Conservation (phyloP, 2,329 filamentous ascomycete genomes). For the Capronia americana region DNA sequence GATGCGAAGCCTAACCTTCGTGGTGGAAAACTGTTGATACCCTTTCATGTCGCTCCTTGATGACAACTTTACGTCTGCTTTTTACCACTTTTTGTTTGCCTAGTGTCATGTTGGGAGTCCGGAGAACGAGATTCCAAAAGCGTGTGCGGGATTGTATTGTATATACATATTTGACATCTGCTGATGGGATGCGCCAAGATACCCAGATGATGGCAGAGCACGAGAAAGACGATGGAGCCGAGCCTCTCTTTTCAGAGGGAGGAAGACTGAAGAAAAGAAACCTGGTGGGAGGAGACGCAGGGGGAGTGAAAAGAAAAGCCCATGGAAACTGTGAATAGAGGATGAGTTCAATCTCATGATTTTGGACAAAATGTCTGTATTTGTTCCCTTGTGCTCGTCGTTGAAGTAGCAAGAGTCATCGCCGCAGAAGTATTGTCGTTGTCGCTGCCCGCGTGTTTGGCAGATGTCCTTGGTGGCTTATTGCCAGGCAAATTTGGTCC, state of each 20-base stretch:
- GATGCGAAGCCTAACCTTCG: not conserved
- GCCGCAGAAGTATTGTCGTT: too few species aligned
- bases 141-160: conserved; percentile 2
- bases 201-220: conserved; percentile 8
- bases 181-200: conserved; percentile 13
- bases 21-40: conserved; percentile 3
- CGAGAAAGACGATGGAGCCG: not conserved
- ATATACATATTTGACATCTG: conserved; percentile 13
- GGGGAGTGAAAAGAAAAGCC: not conserved
- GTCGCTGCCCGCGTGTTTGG: not conserved
- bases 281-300: not conserved
- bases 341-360: conserved; percentile 2
- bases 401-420: not conserved
- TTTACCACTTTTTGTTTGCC: not conserved
- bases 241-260: not conserved
- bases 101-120: not conserved
- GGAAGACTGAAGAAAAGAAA: not conserved
- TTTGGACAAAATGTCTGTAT: not conserved
- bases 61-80: conserved; percentile 21
- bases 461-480: not conserved
- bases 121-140: not conserved
- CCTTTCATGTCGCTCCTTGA: conserved; percentile 29
- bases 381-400: not conserved
- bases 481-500: not conserved
- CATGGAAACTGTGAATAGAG: not conserved